phyloP scores from a whole-genome alignment of 345 rosid genomes.

The Isatis tinctoria region DNA sequence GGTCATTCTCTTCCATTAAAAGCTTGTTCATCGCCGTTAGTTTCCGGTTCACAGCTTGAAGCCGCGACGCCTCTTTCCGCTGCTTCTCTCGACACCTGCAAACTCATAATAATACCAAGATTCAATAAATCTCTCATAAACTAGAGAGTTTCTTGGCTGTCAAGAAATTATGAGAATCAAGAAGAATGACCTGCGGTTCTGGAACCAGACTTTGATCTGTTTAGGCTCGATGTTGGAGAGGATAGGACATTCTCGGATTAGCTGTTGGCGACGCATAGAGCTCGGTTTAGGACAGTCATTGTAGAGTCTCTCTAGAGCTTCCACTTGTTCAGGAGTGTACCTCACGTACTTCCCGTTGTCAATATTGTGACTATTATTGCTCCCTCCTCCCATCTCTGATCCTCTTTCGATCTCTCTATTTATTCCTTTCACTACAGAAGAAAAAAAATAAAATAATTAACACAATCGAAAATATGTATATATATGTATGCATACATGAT shows the following conservation, averaged over 20 bases:
- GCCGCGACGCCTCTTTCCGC: conserved; percentile 89
- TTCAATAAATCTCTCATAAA: background rate
- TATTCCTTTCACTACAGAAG: background rate
- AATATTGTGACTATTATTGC: conserved; percentile 61
- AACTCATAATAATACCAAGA: background rate
- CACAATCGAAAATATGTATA: background rate
- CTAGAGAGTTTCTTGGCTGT: conserved; percentile 24
- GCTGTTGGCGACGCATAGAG: conserved; percentile 90
- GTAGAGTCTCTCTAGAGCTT: conserved; percentile 95
- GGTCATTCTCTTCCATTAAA: conserved; percentile 98
- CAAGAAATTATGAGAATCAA: conserved; percentile 8
- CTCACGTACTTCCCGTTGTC: conserved; percentile 91
- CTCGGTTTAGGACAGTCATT: conserved; percentile 98
- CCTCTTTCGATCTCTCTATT: conserved; percentile 11
- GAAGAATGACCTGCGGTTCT: conserved; percentile 75
- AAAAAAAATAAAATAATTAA: background rate
- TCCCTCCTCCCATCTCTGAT: conserved; percentile 46
- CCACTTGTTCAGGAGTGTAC: conserved; percentile 97
- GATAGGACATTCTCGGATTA: conserved; percentile 95
- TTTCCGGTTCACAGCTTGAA: conserved; percentile 93
- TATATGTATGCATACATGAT: too few relatives aligned
- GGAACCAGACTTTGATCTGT: conserved; percentile 99
- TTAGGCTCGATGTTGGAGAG: conserved; percentile 92
- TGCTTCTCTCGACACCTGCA: conserved; percentile 99
- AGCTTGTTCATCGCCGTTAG: conserved; percentile 96